A percentile compares a stretch with the other conserved stretches of the same genome.
Conservation (phyloP, 2,329 filamentous ascomycete species). For the Penicillium sp. region DNA sequence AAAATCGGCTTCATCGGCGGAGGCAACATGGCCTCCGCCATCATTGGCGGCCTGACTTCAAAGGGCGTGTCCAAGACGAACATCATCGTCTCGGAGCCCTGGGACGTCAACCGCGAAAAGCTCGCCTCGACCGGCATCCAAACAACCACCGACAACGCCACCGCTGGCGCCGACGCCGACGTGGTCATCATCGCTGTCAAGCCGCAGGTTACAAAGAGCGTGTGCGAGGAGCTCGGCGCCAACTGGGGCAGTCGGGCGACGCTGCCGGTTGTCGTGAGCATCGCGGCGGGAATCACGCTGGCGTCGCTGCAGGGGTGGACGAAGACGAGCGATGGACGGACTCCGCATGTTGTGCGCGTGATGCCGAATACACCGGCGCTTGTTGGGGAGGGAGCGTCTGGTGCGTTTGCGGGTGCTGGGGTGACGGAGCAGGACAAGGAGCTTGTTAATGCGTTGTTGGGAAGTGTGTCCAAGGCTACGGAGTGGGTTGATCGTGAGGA, state of each 20-base stretch:
- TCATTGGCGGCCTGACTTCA: conserved; percentile 30
- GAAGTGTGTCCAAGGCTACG: conserved; percentile 31
- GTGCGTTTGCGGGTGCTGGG: conserved; percentile 25
- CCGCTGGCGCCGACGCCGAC: conserved; percentile 26
- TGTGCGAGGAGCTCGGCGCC: conserved; percentile 30
- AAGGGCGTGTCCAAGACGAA: conserved; percentile 28
- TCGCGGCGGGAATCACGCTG: conserved; percentile 33
- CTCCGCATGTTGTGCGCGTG: conserved; percentile 30
- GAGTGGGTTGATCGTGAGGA: conserved; percentile 35
- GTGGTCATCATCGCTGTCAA: conserved; percentile 34
- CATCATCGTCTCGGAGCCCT: conserved; percentile 34
- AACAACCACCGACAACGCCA: conserved; percentile 29
- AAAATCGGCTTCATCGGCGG: conserved; percentile 36
- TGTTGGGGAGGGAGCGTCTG: conserved; percentile 32
- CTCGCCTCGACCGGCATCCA: conserved; percentile 28
- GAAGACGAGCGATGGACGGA: conserved; percentile 21
- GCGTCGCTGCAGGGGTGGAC: conserved; percentile 29
- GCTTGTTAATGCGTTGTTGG: conserved; percentile 27
- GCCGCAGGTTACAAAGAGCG: conserved; percentile 31
- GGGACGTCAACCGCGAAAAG: conserved; percentile 34
- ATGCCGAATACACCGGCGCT: conserved; percentile 36
- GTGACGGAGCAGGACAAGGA: conserved; percentile 28
- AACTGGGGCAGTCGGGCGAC: conserved; percentile 23
- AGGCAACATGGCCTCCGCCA: conserved; percentile 37
- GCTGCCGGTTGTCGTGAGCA: conserved; percentile 32